These are phyloP conservation scores for Pueraria montana DNA, from an alignment of 306 rosid genomes.

Conservation along the genomic window DNA sequence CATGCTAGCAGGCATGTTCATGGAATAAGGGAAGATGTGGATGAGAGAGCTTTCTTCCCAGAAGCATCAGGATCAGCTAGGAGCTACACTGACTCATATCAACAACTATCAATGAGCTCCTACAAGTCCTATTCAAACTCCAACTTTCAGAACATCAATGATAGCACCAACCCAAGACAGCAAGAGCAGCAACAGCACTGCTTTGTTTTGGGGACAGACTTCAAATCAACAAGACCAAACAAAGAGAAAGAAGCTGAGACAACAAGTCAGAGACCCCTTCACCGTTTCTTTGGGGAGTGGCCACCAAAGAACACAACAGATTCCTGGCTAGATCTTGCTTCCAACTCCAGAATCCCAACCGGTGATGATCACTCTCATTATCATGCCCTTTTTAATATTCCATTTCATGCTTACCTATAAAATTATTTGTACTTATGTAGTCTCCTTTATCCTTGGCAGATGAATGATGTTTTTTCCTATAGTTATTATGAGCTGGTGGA, in stretches of 20 bases:
- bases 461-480: conserved; percentile 63
- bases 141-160: conserved; percentile 63
- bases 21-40: conserved; percentile 77
- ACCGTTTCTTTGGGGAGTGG: conserved; percentile 97
- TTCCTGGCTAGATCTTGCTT: conserved; percentile 97
- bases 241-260: conserved; percentile 76
- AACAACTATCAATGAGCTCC: conserved; percentile 66
- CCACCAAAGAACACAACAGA: conserved; percentile 86
- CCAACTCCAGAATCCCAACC: conserved; percentile 75
- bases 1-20: conserved; percentile 62
- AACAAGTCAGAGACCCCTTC: conserved; percentile 76
- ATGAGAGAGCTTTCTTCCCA: conserved; percentile 88
- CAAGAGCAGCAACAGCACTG: conserved; percentile 72
- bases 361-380: conserved; percentile 50
- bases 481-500: conserved; percentile 50
- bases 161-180: conserved; percentile 45
- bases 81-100: conserved; percentile 63
- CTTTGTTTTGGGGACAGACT: conserved; percentile 88
- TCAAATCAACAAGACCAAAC: conserved; percentile 72
- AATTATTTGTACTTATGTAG: conserved; percentile 39
- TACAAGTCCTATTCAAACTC: conserved; percentile 64
- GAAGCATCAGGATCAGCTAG: conserved; percentile 74
- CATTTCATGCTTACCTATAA: conserved; percentile 24
- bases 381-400: conserved; percentile 22
- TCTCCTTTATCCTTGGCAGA: conserved; percentile 62